Conservation (phyloP, 2,329 filamentous ascomycete species). For the Aspergillus arachidicola region DNA sequence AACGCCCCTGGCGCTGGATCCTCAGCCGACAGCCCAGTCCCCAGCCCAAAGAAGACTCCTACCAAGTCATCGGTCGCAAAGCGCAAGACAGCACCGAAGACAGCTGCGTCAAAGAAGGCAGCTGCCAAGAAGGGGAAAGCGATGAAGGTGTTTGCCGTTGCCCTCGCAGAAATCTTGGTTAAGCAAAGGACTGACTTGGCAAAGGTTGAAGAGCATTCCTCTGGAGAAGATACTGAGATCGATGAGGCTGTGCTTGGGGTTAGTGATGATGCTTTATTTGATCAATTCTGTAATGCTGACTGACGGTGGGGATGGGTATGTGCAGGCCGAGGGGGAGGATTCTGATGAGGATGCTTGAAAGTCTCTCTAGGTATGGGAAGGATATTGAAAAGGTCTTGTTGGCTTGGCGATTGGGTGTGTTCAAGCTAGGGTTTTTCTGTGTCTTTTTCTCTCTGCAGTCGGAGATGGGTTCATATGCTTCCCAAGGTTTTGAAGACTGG, state of each 20-base stretch:
- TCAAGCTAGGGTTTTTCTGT: neutral
- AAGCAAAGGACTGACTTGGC: neutral
- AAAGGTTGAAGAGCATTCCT: conserved; percentile 2
- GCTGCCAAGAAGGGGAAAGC: neutral
- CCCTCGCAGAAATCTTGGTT: conserved; percentile 14
- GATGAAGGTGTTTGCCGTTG: conserved; percentile 6
- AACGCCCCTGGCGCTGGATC: conserved; percentile 42
- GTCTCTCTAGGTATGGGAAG: neutral
- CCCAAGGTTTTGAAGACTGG: neutral
- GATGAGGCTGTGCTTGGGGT: conserved; percentile 6
- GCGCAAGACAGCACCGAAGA: neutral
- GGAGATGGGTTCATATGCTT: neutral
- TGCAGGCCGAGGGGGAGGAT: neutral
- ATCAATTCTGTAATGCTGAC: neutral
- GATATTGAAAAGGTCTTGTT: neutral
- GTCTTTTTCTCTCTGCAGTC: neutral
- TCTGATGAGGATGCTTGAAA: neutral
- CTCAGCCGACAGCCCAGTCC: conserved; percentile 36
- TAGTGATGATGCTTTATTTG: neutral
- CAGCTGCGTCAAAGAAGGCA: neutral
- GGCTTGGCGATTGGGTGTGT: neutral
- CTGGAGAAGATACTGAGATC: neutral
- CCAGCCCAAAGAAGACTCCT: neutral
- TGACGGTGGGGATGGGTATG: neutral
- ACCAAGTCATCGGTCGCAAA: conserved; percentile 16